phyloP scores from a whole-genome alignment of 179 eudicot genomes.

The Patellifolia procumbens region DNA sequence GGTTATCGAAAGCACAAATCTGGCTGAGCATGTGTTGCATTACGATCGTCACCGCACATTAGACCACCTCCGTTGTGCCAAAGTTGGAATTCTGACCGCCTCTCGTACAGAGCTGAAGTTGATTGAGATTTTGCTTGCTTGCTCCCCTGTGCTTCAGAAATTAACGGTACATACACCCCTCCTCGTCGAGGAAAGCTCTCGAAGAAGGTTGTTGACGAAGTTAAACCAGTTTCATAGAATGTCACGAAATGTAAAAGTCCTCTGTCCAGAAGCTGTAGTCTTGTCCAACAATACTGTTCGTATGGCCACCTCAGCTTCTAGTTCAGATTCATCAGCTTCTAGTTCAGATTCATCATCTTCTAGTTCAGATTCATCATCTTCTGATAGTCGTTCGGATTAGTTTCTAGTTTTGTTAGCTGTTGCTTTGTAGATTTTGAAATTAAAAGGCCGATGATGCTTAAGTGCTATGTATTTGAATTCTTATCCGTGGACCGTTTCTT shows the following conservation, averaged over 20 bases:
- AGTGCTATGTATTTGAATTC: no score
- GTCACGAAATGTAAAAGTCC: conserved; percentile 28
- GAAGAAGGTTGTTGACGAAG: conserved; percentile 3
- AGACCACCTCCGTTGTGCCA: conserved; percentile 21
- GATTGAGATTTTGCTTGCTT: conserved; percentile 31
- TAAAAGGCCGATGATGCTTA: background rate
- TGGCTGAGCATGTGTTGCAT: background rate
- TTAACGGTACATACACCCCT: conserved; percentile 4
- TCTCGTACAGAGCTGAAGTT: conserved; percentile 31
- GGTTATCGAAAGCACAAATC: conserved; percentile 21
- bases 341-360: background rate
- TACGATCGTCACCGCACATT: conserved; percentile 1
- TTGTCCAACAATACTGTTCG: background rate
- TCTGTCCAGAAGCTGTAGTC: conserved; percentile 18
- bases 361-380: background rate
- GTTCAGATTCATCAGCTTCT: background rate
- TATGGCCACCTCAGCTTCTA: background rate
- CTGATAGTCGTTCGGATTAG: background rate
- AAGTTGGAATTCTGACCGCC: conserved; percentile 15
- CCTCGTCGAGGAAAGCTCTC: background rate
- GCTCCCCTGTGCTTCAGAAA: conserved; percentile 30
- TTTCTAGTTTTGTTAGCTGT: background rate
- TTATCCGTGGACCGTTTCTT: background rate
- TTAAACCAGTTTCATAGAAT: conserved; percentile 31
- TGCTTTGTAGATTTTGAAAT: background rate